phyloP scores from a whole-genome alignment of 768 basidiomycete genomes.

The Gloeostereum incarnatum region DNA sequence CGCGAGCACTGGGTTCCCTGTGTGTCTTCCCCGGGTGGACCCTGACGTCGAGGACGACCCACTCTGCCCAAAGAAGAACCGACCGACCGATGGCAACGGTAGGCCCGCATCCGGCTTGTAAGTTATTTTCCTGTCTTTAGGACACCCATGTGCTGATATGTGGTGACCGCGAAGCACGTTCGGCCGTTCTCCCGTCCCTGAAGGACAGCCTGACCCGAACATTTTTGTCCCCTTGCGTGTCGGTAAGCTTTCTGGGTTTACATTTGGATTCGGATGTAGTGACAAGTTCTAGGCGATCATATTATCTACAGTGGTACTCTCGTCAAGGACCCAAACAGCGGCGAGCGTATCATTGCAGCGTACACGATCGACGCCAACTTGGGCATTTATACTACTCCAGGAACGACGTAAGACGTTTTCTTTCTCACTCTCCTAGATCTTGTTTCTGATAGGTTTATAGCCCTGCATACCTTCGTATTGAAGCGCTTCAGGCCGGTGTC shows the following conservation, averaged over 20 bases:
- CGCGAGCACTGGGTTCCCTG: conserved; percentile 10
- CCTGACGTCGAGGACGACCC: conserved; percentile 9
- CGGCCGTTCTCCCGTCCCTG: conserved; percentile 8
- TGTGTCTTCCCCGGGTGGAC: conserved; percentile 7
- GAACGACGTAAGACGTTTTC: conserved; percentile 8
- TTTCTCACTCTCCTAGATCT: too few relatives aligned
- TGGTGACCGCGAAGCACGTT: conserved; percentile 8
- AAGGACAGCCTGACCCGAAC: conserved; percentile 9
- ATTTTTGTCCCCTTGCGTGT: conserved; percentile 11
- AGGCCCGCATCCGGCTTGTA: conserved; percentile 9
- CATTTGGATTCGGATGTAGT: background rate
- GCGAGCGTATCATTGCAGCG: conserved; percentile 5
- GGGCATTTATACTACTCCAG: conserved; percentile 11
- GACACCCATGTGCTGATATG: background rate
- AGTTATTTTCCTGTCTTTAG: background rate
- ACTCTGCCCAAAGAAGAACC: conserved; percentile 10
- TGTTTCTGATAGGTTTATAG: conserved; percentile 1
- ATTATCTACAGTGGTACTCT: conserved; percentile 12
- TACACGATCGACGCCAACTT: conserved; percentile 12
- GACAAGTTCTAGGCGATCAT: conserved; percentile 9
- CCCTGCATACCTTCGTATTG: conserved; percentile 9
- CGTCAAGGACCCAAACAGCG: conserved; percentile 5
- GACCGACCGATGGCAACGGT: conserved; percentile 8
- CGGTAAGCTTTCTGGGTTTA: background rate
- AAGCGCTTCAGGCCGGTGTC: conserved; percentile 9